phyloP scores from a whole-genome alignment of 306 rosid species.

The Cyamopsis tetragonoloba region DNA sequence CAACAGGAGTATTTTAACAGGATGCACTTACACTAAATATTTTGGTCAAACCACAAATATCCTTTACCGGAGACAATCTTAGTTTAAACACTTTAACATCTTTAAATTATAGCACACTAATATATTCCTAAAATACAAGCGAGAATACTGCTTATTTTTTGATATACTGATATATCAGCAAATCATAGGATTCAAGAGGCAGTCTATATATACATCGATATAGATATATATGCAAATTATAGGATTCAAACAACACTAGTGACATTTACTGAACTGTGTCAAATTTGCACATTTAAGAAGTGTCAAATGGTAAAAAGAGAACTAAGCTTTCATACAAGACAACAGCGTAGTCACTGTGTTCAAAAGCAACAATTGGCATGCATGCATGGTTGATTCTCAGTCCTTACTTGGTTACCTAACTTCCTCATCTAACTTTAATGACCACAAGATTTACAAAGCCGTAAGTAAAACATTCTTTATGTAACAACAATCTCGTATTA shows the following conservation, averaged over 20 bases:
- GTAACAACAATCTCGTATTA: constrained; percentile 21
- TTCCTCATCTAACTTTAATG: not conserved
- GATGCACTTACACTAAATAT: too few relatives aligned
- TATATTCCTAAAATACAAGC: too few relatives aligned
- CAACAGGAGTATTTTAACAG: too few relatives aligned
- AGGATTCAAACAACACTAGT: not conserved
- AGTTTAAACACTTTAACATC: too few relatives aligned
- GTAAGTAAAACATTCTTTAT: constrained; percentile 20
- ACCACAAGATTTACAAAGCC: constrained; percentile 17
- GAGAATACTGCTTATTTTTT: too few relatives aligned
- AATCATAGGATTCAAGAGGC: too few relatives aligned
- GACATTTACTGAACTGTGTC: not conserved
- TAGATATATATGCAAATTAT: not conserved
- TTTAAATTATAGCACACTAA: too few relatives aligned
- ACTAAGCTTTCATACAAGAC: not conserved
- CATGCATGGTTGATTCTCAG: not conserved
- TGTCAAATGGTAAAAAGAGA: not conserved
- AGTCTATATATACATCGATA: too few relatives aligned
- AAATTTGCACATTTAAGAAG: not conserved
- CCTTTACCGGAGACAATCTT: too few relatives aligned
- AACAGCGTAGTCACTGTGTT: not conserved
- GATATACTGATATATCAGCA: too few relatives aligned
- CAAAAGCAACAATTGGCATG: constrained; percentile 6
- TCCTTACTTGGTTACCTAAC: constrained; percentile 4
- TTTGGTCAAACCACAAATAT: too few relatives aligned